Evolutionary conservation across 768 basidiomycete genomes (phyloP), one percentile per base, ranked within the genome.

Genomic region (Lepiota brunneoincarnata): DNA sequence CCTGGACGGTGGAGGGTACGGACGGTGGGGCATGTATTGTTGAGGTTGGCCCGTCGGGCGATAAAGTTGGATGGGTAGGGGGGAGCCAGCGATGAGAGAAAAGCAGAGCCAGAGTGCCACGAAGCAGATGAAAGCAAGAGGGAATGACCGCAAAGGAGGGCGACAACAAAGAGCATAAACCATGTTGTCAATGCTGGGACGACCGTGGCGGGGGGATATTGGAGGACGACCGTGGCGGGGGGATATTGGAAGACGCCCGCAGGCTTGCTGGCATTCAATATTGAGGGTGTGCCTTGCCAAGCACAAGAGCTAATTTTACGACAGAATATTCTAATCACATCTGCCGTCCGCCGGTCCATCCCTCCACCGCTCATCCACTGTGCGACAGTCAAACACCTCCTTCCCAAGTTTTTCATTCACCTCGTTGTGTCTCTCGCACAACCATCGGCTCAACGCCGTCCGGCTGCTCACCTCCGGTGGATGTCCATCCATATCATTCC

Each of bases 361-460:
- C 73, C 79, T 90, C 96, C 96, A 98, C 63, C 95, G 75, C 75
- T 92, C 87, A 59, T 90, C 87, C 42, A 88, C 82, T 66, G 82
- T 91, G 31, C 71, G 64, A 67, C 96, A 98, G 67, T 93, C 84
- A 69, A 98, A 98, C 49, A 40, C 67, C 54, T 77, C 75, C 78
- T 97, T 98, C 38, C 93, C 93, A 31, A 98, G 72, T 68, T 84
- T 82, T 66, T 77, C 76, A 63, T 96, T 98, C 53, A 98, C 94
- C 64, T 89, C 88, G 63, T 98, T 98, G 67, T 98, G 96, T 62
- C 89, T 75, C 69, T 89, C 81, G 64, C 96, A 98, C 58, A 98
- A 75, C 95, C 94, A 98, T 61, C 75, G 73, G 63, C 87, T 89
- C 63, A 98, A 69, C 48, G 74, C 79, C 2, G 70, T 72, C 54